Base-by-base conservation (phyloP, 148 eudicot species). In the Chenopodium suecicum region DNA sequence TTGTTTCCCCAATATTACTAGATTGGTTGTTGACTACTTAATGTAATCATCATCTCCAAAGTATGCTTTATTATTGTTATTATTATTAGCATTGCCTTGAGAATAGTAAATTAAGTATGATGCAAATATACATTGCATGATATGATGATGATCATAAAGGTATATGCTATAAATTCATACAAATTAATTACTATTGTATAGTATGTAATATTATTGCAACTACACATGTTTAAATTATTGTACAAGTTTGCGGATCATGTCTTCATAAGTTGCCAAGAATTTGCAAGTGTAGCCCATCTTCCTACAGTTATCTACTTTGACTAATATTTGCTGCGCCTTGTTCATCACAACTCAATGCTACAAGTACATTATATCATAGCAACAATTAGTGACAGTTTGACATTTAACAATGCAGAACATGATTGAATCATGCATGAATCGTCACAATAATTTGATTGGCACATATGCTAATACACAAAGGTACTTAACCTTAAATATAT, bases 181-280 rank as follows among this genome's bases (percentile, higher is more conserved):
- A 56, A 62, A 62, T 62, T 62, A 41, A 41, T 41, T 41, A 31
- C 32, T 31, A 41, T 41, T 41, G 44, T 41, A 41, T 41, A 41
- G 44, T 41, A 41, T 41, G 65, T 20, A 62, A 7, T 14, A 56
- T 56, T 16, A 62, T 62, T 8, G 66, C 25, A 62, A 62, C 66
- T 27, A 29, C 20, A 67, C 20, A 67, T 41, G 70, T 29, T 65
- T 9, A 56, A 56, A 2, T 22, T 22, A 29, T 67, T 25, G 27
- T 29, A 27, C 12, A 2, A 65, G 41, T 67, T 67, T 67, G 19
- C 70, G 70, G 70, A 67, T 67, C 70, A 29, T 67, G 70, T 67
- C 70, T 67, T 16, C 70, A 67, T 12, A 67, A 67, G 37, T 67
- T 67, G 70, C 70, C 70, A 67, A 67, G 70, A 67, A 67, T 27